Evolutionary conservation across 768 basidiomycete genomes (phyloP), one percentile per base, ranked within the genome.

Genomic region (Leccinum truebloodii): DNA sequence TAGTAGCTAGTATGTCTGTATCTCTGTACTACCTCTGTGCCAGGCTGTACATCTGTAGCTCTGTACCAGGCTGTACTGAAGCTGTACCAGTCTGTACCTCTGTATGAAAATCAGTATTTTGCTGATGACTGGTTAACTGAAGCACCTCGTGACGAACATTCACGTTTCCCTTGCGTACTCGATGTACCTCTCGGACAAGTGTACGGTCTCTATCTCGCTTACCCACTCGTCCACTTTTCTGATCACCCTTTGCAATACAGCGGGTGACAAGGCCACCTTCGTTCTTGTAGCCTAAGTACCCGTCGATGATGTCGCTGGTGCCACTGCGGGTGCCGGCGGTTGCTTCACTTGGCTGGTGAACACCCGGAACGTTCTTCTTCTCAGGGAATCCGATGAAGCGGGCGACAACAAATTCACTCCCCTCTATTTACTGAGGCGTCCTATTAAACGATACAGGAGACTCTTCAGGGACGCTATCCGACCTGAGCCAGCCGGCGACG

Each of bases 181-280:
- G n/a, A 69, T 76, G 67, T 78, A 74, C 35, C 62, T 73, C 20
- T 73, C 73, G 9, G 63, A 72, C 52, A 72, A 67, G 50, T 58
- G 66, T 72, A 56, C 9, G 63, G 0, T 18, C 8, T 2, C n/a
- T 0, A 6, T 39, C 52, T 52, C 18, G 5, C 16, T 39, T 18
- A 24, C 1, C 18, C 20, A 0, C 4, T n/a, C 6, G 3, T 3
- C 4, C 6, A 10, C 24, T 1, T 37, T 3, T 14, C 34, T 65
- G 12, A 63, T 20, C 12, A 28, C 10, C 1, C 6, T 52, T 10
- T 30, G 6, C 3, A 14, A 59, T 54, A 18, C 24, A 74, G 71
- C 61, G 32, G 60, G 66, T 12, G 71, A 68, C 14, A 60, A 62
- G 12, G 46, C 70, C 12, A 56, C 68, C 51, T 56, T 73, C 14